phyloP scores from a whole-genome alignment of 2,329 filamentous ascomycete species.

The Aspergillus sp. region DNA sequence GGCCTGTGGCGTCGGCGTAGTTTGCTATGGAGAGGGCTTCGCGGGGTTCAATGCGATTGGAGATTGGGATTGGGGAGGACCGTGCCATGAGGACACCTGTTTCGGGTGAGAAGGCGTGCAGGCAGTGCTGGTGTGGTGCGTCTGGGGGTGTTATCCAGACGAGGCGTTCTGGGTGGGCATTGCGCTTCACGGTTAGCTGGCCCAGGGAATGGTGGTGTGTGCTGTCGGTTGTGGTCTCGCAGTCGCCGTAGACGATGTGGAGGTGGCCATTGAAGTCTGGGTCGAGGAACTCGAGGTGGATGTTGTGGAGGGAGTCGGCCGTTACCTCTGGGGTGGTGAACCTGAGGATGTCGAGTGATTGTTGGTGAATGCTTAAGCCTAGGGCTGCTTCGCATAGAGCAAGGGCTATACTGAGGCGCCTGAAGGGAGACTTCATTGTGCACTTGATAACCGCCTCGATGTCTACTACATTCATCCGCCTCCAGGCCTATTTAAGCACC shows the following conservation, averaged over 20 bases:
- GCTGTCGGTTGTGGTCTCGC: slow-evolving; percentile 31
- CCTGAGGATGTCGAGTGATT: slow-evolving; percentile 10
- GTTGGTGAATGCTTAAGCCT: not conserved
- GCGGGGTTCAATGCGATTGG: slow-evolving; percentile 18
- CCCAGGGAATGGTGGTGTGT: slow-evolving; percentile 49
- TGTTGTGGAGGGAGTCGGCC: slow-evolving; percentile 49
- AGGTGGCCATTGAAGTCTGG: slow-evolving; percentile 46
- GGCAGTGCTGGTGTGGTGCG: slow-evolving; percentile 30
- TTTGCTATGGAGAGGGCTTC: slow-evolving; percentile 35
- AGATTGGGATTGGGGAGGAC: slow-evolving; percentile 22
- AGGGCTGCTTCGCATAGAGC: not conserved
- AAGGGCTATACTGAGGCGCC: not conserved
- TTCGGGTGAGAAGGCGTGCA: slow-evolving; percentile 34
- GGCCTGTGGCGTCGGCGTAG: slow-evolving; percentile 37
- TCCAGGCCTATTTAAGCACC: no score
- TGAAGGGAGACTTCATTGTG: not conserved
- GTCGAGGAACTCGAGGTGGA: slow-evolving; percentile 45
- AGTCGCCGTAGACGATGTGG: slow-evolving; percentile 47
- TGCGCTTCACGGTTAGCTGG: slow-evolving; percentile 37
- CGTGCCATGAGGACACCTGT: slow-evolving; percentile 18
- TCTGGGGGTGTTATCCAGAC: slow-evolving; percentile 37
- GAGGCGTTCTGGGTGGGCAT: slow-evolving; percentile 45
- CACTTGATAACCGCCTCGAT: no score
- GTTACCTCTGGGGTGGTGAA: slow-evolving; percentile 37
- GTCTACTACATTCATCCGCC: no score